Conservation (phyloP, 169 alveolate genomes). For the Eimeria acervulina region DNA sequence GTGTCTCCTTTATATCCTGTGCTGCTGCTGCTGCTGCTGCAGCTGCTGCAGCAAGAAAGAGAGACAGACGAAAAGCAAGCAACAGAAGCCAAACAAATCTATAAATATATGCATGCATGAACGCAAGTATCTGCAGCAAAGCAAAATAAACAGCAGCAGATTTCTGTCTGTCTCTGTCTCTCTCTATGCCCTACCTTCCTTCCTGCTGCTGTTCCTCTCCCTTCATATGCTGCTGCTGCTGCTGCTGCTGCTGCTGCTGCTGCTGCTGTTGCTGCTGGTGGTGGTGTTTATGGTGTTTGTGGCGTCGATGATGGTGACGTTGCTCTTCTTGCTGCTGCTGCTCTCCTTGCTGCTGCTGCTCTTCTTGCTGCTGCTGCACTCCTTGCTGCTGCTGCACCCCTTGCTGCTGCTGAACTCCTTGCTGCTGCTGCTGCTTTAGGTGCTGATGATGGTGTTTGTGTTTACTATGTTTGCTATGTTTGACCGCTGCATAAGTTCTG, state of each 20-base stretch:
- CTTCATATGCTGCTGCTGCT: too few species aligned
- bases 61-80: background rate
- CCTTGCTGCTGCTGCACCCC: background rate
- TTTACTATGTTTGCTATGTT: too few species aligned
- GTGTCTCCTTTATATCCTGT: background rate
- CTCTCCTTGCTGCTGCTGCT: too few species aligned
- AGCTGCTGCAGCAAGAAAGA: constrained; percentile 18
- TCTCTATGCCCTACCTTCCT: too few species aligned
- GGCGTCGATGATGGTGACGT: background rate
- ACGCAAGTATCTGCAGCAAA: background rate
- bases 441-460: background rate
- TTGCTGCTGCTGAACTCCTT: too few species aligned
- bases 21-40: constrained; percentile 7
- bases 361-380: constrained; percentile 26
- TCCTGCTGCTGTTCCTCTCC: too few species aligned
- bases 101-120: background rate
- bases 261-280: constrained; percentile 6
- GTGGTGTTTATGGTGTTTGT: constrained; percentile 6
- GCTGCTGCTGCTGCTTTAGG: too few species aligned
- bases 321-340: too few species aligned
- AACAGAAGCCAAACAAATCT: too few species aligned
- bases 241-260: constrained; percentile 55
- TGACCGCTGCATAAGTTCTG: background rate
- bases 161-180: background rate
- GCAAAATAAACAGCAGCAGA: too few species aligned